Evolutionary conservation across 2,329 filamentous ascomycete species (phyloP), one percentile per base, ranked within the genome.

Genomic region (Tolypocladium sp.): DNA sequence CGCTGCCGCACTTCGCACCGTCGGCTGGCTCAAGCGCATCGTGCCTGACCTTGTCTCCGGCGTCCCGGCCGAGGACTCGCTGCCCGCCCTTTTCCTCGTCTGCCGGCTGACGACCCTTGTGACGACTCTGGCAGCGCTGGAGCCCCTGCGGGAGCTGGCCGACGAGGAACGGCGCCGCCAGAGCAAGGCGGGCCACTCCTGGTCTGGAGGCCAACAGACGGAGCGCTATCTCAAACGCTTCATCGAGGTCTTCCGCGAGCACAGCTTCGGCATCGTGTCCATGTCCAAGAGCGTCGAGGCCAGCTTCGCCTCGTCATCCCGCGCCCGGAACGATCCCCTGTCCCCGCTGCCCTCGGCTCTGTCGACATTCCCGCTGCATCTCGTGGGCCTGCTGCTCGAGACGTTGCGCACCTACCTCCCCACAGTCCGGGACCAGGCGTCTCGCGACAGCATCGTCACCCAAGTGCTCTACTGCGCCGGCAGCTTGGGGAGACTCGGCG

Each of bases 221-320:
- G 94, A 97, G 72, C 84, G 92, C 57, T 99, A 92, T 68, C 77
- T 99, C 51, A 99, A 97, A 73, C 84, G 92, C 55, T 99, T 96
- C 73, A 90, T 99, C 67, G 94, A 99, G 71, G 92, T 99, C 35
- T 97, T 97, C 71, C 89, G 94, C 57, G 94, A 99, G 74, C 94
- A 99, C 73, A 96, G 91, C 70, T 99, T 99, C 72, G 90, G 88
- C 51, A 96, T 97, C 61, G 86, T 97, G 35, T 96, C 91, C 60
- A 91, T 97, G 82, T 97, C 95, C 73, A 90, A 88, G 67, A 94
- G 89, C 67, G 91, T 97, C 0, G 79, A 83, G 3, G 80, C 85
- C 4, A 73, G 71, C 57, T 67, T 74, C 51, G 58, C 63, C 15
- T 56, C 61, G 2, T 56, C 66, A 35, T 54, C 56, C 8, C 60